These are phyloP conservation scores for Persicaria maculosa DNA, from an alignment of 148 eudicot genomes.

Conservation along the genomic window DNA sequence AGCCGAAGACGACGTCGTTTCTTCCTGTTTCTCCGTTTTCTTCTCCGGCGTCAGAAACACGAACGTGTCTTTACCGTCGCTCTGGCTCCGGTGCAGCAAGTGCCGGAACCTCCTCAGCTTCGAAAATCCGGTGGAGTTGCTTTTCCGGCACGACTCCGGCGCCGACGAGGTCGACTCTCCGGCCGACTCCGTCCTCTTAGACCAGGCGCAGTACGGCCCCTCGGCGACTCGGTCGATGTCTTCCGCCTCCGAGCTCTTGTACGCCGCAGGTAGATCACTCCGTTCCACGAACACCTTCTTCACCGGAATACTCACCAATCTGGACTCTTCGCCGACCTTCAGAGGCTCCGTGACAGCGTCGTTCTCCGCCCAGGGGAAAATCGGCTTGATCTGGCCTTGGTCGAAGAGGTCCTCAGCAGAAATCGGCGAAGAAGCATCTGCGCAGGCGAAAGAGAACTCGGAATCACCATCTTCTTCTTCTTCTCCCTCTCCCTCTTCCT, in stretches of 20 bases:
- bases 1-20: not conserved
- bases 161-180: slow-evolving; percentile 12
- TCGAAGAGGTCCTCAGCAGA: slow-evolving; percentile 56
- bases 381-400: slow-evolving; percentile 59
- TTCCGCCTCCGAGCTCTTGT: slow-evolving; percentile 2
- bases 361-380: slow-evolving; percentile 17
- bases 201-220: slow-evolving; percentile 51
- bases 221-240: slow-evolving; percentile 19
- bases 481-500: slow-evolving; percentile 5
- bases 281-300: slow-evolving; percentile 47
- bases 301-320: slow-evolving; percentile 28
- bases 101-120: slow-evolving; percentile 50
- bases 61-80: slow-evolving; percentile 12
- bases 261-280: slow-evolving; percentile 9
- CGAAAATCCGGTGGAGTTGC: slow-evolving; percentile 94
- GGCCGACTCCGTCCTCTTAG: slow-evolving; percentile 16
- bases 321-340: slow-evolving; percentile 7
- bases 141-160: slow-evolving; percentile 55
- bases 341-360: not conserved
- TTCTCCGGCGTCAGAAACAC: not conserved
- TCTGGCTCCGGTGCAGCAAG: slow-evolving; percentile 13
- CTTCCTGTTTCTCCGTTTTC: not conserved
- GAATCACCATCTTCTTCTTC: slow-evolving; percentile 27
- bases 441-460: slow-evolving; percentile 37
- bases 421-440: slow-evolving; percentile 23